Evolutionary conservation across 306 rosid genomes (phyloP).

Genomic region (Abrus precatorius): DNA sequence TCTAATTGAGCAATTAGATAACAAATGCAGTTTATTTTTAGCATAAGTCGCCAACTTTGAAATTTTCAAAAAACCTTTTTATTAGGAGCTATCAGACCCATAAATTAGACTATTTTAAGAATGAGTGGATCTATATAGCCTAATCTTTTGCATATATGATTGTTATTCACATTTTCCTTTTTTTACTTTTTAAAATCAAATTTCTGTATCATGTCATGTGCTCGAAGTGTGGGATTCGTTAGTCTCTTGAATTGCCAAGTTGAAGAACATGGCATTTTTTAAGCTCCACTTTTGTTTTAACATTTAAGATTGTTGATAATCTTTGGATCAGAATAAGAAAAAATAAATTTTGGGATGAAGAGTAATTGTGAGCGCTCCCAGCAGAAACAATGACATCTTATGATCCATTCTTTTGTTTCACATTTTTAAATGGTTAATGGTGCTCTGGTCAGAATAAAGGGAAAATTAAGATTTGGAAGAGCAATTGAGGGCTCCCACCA

Average conservation of each 20-base stretch:
- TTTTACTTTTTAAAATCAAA: neutral
- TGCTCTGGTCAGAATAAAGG: conserved; percentile 41
- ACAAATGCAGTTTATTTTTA: conserved; percentile 26
- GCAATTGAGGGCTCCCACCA: conserved; percentile 49
- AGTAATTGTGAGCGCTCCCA: conserved; percentile 34
- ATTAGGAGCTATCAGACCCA: conserved; percentile 33
- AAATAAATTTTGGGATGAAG: conserved; percentile 27
- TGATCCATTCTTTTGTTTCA: conserved; percentile 29
- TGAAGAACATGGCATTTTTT: conserved; percentile 26
- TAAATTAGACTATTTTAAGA: conserved; percentile 44
- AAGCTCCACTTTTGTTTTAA: conserved; percentile 33
- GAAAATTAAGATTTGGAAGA: conserved; percentile 50
- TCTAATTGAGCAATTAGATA: conserved; percentile 48
- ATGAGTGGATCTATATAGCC: conserved; percentile 42
- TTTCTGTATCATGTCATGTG: neutral
- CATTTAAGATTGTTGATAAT: neutral
- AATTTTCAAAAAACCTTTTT: conserved; percentile 40
- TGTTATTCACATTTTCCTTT: neutral
- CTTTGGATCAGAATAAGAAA: conserved; percentile 33
- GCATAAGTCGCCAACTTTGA: conserved; percentile 54
- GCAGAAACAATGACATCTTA: conserved; percentile 1
- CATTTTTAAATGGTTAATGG: conserved; percentile 28
- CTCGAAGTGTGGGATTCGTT: conserved; percentile 7
- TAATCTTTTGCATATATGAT: conserved; percentile 24
- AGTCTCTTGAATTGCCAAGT: conserved; percentile 28